Evolutionary conservation across 371 early-diverging fungal genomes (phyloP), one percentile per base, ranked within the genome.

Genomic region (Rhizopus arrhizus): DNA sequence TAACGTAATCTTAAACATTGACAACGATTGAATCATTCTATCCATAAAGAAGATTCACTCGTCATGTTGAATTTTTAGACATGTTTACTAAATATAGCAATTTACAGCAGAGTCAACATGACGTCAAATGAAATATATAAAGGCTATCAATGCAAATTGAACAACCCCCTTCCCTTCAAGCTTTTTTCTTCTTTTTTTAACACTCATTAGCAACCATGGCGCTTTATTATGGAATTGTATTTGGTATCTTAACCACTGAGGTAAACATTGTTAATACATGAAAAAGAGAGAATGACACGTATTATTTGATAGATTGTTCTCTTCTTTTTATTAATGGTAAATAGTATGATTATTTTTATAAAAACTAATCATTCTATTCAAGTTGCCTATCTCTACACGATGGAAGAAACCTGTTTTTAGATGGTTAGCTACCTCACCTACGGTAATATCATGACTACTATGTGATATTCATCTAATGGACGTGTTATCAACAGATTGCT

Each of bases 381-480:
- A 84, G 85, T 59, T 83, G 22, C 85, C 85, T 29, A 61, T 85
- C 42, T 82, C 85, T 36, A 64, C 69, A 53, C 70, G 73, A 16
- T 83, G 82, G 83, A 68, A 84, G 64, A 78, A 78, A 38, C 75
- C 76, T 7, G 68, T 79, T 32, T 77, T 84, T 45, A 79, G 77
- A 31, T 80, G 78, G 72, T 48, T 83, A 38, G 71, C 78, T 31
- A 72, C 65, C 29, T 81, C 81, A n/a, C 72, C 64, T 10, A 5
- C 68, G 7, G 73, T 77, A 71, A 15, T 7, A 7, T 5, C 29
- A 29, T 2, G 7, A 13, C 3, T 12, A 4, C 40, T 51, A 31
- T 32, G 45, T 51, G 36, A 41, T 9, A 22, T 16, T 12, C 16
- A 8, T 34, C 45, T 56, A 36, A 55, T 50, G 4, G 41, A 15